Percentiles rank a stretch among this genome's conserved stretches.
phyloP scores from a whole-genome alignment of 2,329 filamentous ascomycete genomes.

The Phaeosphaeriaceae sp. region DNA sequence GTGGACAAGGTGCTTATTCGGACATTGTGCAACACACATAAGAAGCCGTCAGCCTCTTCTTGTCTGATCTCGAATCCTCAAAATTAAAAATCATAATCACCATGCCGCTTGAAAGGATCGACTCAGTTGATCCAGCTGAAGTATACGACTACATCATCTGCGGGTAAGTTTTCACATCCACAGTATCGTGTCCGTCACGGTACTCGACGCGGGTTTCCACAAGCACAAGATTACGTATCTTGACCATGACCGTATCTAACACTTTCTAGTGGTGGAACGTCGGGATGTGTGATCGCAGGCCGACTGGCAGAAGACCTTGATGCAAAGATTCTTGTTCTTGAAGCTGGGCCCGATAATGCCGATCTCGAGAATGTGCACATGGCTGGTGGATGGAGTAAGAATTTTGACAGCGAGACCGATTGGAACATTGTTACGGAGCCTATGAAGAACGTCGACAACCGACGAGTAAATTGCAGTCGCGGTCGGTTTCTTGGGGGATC shows the following conservation, averaged over 20 bases:
- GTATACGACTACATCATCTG: constrained; percentile 37
- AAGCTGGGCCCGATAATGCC: constrained; percentile 55
- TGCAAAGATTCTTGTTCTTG: constrained; percentile 53
- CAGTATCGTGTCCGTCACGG: background rate
- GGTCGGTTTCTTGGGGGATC: constrained; percentile 60
- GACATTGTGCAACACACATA: background rate
- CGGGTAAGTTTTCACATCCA: constrained; percentile 20
- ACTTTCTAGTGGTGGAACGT: constrained; percentile 52
- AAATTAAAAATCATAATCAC: background rate
- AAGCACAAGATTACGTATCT: too few relatives aligned
- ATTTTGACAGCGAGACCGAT: constrained; percentile 58
- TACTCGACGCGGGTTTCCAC: too few relatives aligned
- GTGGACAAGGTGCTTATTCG: constrained; percentile 8
- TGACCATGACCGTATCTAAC: too few relatives aligned
- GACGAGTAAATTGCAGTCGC: constrained; percentile 57
- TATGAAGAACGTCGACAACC: constrained; percentile 48
- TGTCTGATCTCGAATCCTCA: background rate
- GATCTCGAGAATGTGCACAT: constrained; percentile 60
- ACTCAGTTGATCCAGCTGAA: constrained; percentile 24
- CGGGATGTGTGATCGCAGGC: constrained; percentile 58
- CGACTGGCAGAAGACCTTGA: constrained; percentile 56
- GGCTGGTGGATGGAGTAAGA: constrained; percentile 58
- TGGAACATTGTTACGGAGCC: constrained; percentile 59
- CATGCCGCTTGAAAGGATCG: constrained; percentile 27
- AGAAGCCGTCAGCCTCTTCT: background rate